Conservation (phyloP, 2,329 filamentous ascomycete species). For the Fusarium metavorans region DNA sequence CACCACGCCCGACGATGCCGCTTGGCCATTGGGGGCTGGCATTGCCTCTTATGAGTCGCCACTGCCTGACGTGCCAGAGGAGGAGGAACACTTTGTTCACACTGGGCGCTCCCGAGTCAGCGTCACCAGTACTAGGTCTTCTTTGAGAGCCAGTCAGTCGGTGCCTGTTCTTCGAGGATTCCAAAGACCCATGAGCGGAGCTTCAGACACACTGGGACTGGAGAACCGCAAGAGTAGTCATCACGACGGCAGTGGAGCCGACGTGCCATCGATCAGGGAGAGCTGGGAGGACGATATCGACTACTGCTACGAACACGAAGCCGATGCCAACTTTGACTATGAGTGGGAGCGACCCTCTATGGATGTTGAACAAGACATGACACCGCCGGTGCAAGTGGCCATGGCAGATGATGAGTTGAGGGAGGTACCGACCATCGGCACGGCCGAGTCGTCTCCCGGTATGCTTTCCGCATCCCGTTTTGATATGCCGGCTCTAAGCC, state of each 20-base stretch:
- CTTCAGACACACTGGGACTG: conserved; percentile 65
- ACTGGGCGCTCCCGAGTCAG: conserved; percentile 57
- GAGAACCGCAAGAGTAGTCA: conserved; percentile 48
- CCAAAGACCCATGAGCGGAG: conserved; percentile 60
- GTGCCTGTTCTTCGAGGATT: conserved; percentile 66
- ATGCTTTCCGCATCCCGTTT: conserved; percentile 47
- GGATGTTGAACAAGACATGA: conserved; percentile 51
- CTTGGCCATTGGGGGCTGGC: conserved; percentile 54
- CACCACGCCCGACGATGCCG: conserved; percentile 55
- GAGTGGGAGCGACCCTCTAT: conserved; percentile 72
- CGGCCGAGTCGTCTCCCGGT: conserved; percentile 42
- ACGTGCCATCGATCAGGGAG: conserved; percentile 52
- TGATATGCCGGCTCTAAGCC: conserved; percentile 63
- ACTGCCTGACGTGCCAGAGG: conserved; percentile 72
- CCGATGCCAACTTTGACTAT: conserved; percentile 75
- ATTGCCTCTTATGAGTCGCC: conserved; percentile 54
- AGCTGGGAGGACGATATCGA: conserved; percentile 79
- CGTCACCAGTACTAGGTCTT: conserved; percentile 61
- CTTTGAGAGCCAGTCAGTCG: conserved; percentile 66
- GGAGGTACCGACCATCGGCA: conserved; percentile 30
- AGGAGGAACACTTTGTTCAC: conserved; percentile 64
- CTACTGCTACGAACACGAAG: conserved; percentile 77
- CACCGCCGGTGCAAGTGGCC: conserved; percentile 41
- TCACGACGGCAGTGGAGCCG: conserved; percentile 36
- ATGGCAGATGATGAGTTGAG: conserved; percentile 41